Evolutionary conservation across 2,329 filamentous ascomycete genomes (phyloP), one percentile per base, ranked within the genome.

Genomic region (Sarocladium oryzae): DNA sequence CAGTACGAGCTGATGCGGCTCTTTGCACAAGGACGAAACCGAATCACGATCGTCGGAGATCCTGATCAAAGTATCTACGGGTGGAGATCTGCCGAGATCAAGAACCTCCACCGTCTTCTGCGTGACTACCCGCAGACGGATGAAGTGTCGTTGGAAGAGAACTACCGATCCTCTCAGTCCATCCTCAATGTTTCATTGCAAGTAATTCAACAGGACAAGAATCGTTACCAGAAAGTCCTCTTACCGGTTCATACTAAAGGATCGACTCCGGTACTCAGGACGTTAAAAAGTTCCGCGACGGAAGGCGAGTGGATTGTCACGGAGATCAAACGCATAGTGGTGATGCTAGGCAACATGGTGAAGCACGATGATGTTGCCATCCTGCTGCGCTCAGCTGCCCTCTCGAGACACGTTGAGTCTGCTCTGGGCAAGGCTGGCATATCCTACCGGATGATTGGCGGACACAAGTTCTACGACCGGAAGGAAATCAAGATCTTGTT

Each of bases 31-130:
- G 71, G 75, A 20, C 76, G 78, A 38, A 79, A 81, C 52, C 79
- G 83, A n/a, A 92, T 97, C 58, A 97, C 92, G 1, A 88, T 96
- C 54, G 93, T 99, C 4, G 93, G 92, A 30, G 92, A 99, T 63
- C 92, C 93, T 0, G 93, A 99, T 65, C 92, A 99, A 67, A 96
- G 91, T 65, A 99, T 99, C 52, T 99, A 97, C 64, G 89, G 92
- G 18, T 99, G 95, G 76, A 85, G 92, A 18, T 91, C 89, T 7
- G 92, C 93, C 9, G 92, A 99, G 66, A 89, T 92, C 58, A 86
- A 86, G 63, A 99, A 97, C 60, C 75, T 97, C 45, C 80, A 81
- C 56, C 82, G 87, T 2, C 84, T 99, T 74, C 79, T 89, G 50
- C 73, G 74, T 37, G 84, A 89, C 53, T 96, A 87, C 61, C 84